These are phyloP conservation scores for Sporisorium graminicola DNA, from an alignment of 1,284 basidiomycete genomes.

Conservation along the genomic window DNA sequence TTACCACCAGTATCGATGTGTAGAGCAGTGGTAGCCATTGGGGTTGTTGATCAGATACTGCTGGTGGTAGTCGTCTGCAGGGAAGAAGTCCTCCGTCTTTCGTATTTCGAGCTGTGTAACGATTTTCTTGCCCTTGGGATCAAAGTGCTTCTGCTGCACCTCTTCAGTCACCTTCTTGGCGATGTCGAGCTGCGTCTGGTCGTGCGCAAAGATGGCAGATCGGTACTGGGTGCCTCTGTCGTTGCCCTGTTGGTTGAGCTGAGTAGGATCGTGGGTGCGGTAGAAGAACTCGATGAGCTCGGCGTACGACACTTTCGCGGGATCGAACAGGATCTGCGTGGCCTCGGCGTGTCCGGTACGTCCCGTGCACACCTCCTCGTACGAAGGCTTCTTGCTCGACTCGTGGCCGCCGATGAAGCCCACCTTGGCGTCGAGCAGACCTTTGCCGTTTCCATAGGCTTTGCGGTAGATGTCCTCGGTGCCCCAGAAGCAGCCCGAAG, in stretches of 20 bases:
- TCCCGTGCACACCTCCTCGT: conserved; percentile 79
- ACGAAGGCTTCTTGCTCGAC: conserved; percentile 72
- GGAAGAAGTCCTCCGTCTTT: conserved; percentile 44
- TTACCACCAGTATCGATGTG: conserved; percentile 55
- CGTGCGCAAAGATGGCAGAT: conserved; percentile 88
- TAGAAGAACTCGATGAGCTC: conserved; percentile 78
- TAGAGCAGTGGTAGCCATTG: conserved; percentile 63
- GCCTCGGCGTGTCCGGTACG: conserved; percentile 91
- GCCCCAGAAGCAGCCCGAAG: conserved; percentile 68
- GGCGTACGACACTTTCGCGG: conserved; percentile 79
- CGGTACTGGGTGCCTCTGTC: conserved; percentile 79
- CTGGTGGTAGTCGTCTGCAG: conserved; percentile 67
- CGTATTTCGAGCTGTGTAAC: conserved; percentile 74
- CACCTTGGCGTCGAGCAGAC: conserved; percentile 61
- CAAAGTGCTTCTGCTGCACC: conserved; percentile 82
- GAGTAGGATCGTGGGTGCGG: conserved; percentile 93
- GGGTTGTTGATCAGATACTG: conserved; percentile 65
- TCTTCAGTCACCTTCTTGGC: conserved; percentile 85
- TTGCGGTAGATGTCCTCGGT: conserved; percentile 66
- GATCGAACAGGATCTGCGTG: conserved; percentile 86
- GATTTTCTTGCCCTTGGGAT: conserved; percentile 79
- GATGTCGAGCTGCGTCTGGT: conserved; percentile 79
- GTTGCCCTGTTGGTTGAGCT: conserved; percentile 69
- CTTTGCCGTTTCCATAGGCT: conserved; percentile 65
- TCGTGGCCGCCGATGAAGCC: conserved; percentile 65